Base-by-base conservation (phyloP, 495 filamentous ascomycete genomes). In the Penicillium soppii region DNA sequence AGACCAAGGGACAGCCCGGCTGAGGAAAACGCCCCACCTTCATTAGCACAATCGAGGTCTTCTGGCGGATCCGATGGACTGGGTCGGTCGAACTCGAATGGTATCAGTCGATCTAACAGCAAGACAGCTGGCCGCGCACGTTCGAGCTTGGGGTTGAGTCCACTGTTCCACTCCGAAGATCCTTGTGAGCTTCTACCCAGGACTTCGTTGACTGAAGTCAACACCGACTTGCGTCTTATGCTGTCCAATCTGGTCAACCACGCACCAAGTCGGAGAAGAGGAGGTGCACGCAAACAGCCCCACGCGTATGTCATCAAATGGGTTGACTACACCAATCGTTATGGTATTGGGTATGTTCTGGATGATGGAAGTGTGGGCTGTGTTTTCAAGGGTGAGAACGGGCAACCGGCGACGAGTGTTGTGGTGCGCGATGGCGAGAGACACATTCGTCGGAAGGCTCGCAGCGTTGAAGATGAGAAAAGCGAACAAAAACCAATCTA, bases 251-350 rank as follows among this genome's bases (percentile, higher is more conserved):
- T 77, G 53, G 55, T 66, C 3, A 67, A 62, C 15, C 59, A 68
- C 17, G 67, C 71, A 7, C 53, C 71, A 4, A 53, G 52, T 29
- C 70, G 74, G 16, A 65, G 70, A 26, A 62, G 73, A 7, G 57
- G 59, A 6, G 59, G 61, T 0, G 45, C 65, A 1, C 56, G 67
- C 40, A 63, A 70, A 30, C 51, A 67, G 13, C 72, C 74, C 1
- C 74, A 77, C 40, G 54, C 72, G 16, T 77, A 77, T 59, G 88
- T 95, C 19, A 85, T 91, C 19, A 94, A 92, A 63, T 95, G 90
- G 90, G 90, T 95, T n/a, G 90, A 95, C 58, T 95, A 94, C 57
- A 91, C 90, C 21, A 94, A 94, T 66, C 89, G 90, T 56, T 92
- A 91, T 59, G 90, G 90, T 1, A 78, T 92, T 32, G 90, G 90